Conservation (phyloP, 2,329 filamentous ascomycete genomes). For the Cercospora berteroae region DNA sequence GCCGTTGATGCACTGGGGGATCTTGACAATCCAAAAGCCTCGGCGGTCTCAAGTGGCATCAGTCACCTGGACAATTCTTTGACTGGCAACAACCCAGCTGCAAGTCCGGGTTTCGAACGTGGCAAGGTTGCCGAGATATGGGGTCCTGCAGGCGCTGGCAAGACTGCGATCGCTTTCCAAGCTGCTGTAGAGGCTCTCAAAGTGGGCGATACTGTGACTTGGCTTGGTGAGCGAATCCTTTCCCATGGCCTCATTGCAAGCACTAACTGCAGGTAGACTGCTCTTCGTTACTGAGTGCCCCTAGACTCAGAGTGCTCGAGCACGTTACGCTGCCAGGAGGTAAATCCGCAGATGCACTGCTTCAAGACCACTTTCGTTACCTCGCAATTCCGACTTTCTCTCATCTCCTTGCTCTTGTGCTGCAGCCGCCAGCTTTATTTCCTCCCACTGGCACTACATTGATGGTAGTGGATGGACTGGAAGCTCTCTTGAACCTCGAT, state of each 20-base stretch:
- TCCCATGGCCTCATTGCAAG: not conserved
- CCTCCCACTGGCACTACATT: slow-evolving; percentile 64
- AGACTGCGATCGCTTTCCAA: slow-evolving; percentile 68
- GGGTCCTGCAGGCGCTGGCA: slow-evolving; percentile 82
- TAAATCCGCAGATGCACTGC: not conserved
- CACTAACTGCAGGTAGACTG: slow-evolving; percentile 9
- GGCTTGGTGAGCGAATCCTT: slow-evolving; percentile 53
- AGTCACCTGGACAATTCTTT: slow-evolving; percentile 16
- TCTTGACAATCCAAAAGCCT: not conserved
- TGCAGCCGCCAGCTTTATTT: slow-evolving; percentile 62
- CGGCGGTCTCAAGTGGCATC: slow-evolving; percentile 17
- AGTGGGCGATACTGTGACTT: slow-evolving; percentile 65
- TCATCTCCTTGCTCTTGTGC: slow-evolving; percentile 69
- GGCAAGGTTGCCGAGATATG: slow-evolving; percentile 84
- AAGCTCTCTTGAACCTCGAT: slow-evolving; percentile 71
- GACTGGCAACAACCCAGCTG: slow-evolving; percentile 5
- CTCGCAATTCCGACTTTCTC: slow-evolving; percentile 59
- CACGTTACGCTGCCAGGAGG: not conserved
- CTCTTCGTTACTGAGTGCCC: slow-evolving; percentile 15
- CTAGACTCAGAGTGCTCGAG: slow-evolving; percentile 6
- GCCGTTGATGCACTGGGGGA: slow-evolving; percentile 17
- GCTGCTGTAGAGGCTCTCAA: slow-evolving; percentile 56
- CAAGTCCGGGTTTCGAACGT: slow-evolving; percentile 61
- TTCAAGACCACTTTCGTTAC: slow-evolving; percentile 56
- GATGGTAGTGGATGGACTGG: slow-evolving; percentile 75